Base-by-base conservation (phyloP, 176 grass and related monocot species). In the Raddia guianensis region DNA sequence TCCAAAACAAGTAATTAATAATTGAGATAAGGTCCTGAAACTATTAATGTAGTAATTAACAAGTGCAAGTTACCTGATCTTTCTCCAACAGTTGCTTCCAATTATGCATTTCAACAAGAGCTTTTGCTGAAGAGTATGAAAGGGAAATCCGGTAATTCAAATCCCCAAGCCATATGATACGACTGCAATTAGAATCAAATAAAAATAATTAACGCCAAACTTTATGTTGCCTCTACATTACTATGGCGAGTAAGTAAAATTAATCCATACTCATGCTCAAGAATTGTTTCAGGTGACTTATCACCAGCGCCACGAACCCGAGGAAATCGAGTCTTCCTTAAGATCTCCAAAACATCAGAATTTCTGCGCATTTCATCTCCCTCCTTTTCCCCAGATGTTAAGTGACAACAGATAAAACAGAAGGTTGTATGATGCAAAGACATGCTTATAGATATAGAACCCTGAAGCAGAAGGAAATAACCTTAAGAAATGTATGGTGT, bases 401-500 rank as follows among this genome's bases (percentile, higher is more conserved):
- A 83, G 74, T 95, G 95, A 83, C 90, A 92, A 66, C 95, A 98
- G 40, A 95, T 50, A 82, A 98, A 98, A 78, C 95, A 98, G 70
- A 98, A 98, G 51, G 78, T 88, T 67, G 92, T 95, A 69, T 89
- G 88, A 78, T 98, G 90, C 75, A 98, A 54, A 62, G 90, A 95
- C 95, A 98, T 98, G 90, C 95, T 98, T 86, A 98, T 91, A 50
- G 92, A 91, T 77, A 98, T 98, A n/a, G 95, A 95, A n/a, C 95
- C 95, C 95, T 98, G 73, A 53, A 87, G 64, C 40, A 80, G 77
- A 80, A 71, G 12, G 33, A 65, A 50, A 78, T n/a, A 19, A 69
- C 44, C 12, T 7, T 76, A 12, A 81, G 56, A 27, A 70, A 44
- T 47, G 8, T 48, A 70, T 16, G 80, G 10, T 8, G 7, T 34